Evolutionary conservation across 1,139 yeast genomes (phyloP).

Genomic region (Kurtzmaniella quercitrusa): DNA sequence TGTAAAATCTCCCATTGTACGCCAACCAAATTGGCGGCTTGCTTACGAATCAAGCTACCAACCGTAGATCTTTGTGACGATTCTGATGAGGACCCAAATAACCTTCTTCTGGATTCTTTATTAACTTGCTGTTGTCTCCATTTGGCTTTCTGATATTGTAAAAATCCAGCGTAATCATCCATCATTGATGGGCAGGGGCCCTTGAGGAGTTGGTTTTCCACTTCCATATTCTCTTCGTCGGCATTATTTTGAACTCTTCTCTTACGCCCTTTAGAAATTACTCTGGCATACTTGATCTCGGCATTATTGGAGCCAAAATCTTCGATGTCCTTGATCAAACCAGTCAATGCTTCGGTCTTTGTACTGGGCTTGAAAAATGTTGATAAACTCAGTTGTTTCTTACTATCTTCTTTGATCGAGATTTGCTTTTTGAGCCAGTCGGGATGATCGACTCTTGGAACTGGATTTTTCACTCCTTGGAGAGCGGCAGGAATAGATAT

Average conservation of each 20-base stretch:
- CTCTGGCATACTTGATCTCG: slow-evolving; percentile 31
- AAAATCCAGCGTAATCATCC: slow-evolving; percentile 73
- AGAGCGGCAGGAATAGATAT: slow-evolving; percentile 97
- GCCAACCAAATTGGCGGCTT: slow-evolving; percentile 74
- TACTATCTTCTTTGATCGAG: slow-evolving; percentile 54
- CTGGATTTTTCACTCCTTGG: slow-evolving; percentile 88
- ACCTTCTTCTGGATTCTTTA: slow-evolving; percentile 63
- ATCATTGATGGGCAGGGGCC: slow-evolving; percentile 67
- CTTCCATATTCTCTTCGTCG: slow-evolving; percentile 42
- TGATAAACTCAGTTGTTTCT: slow-evolving; percentile 66
- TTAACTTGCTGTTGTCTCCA: slow-evolving; percentile 78
- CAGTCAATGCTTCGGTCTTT: slow-evolving; percentile 23
- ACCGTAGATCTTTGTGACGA: slow-evolving; percentile 49
- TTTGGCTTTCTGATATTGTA: slow-evolving; percentile 74
- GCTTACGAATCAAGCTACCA: slow-evolving; percentile 67
- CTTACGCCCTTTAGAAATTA: slow-evolving; percentile 26
- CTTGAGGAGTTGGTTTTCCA: slow-evolving; percentile 42
- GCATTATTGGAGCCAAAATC: slow-evolving; percentile 62
- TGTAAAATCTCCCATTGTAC: slow-evolving; percentile 84
- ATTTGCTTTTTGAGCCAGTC: slow-evolving; percentile 82
- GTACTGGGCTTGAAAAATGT: slow-evolving; percentile 51
- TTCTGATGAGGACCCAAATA: slow-evolving; percentile 67
- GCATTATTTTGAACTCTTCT: slow-evolving; percentile 22
- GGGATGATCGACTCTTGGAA: slow-evolving; percentile 91
- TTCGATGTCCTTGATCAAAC: slow-evolving; percentile 64